These are phyloP conservation scores for Serpula lacrymans DNA, from an alignment of 768 basidiomycete genomes.

Conservation along the genomic window DNA sequence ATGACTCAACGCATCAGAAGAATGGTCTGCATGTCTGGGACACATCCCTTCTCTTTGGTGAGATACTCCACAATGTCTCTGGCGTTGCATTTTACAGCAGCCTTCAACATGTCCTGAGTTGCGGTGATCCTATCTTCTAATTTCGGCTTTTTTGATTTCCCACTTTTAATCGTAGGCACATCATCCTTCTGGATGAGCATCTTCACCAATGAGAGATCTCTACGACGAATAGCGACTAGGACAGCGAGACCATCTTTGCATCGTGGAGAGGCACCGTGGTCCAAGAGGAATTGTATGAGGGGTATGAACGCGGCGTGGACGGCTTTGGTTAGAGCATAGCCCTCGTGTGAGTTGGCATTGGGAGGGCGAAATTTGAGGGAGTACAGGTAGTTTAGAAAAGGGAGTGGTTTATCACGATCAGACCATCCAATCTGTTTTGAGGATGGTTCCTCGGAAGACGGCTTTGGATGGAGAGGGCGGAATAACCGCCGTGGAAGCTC, in stretches of 20 bases:
- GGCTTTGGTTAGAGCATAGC: conserved; percentile 81
- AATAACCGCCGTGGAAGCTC: conserved; percentile 71
- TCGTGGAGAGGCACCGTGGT: conserved; percentile 66
- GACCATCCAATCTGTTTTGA: conserved; percentile 36
- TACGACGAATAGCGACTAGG: conserved; percentile 68
- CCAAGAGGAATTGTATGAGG: conserved; percentile 69
- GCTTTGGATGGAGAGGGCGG: conserved; percentile 39
- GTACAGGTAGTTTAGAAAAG: conserved; percentile 61
- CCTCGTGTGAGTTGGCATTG: conserved; percentile 64
- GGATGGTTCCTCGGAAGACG: conserved; percentile 4
- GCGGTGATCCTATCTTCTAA: conserved; percentile 58
- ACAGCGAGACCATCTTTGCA: conserved; percentile 64
- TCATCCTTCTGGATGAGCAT: conserved; percentile 65
- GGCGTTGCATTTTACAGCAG: conserved; percentile 62
- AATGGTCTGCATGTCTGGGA: conserved; percentile 71
- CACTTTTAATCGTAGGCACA: conserved; percentile 11
- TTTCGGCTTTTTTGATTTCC: conserved; percentile 45
- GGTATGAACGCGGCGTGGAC: conserved; percentile 62
- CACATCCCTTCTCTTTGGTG: conserved; percentile 62
- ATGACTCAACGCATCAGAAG: conserved; percentile 31
- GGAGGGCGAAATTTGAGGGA: conserved; percentile 37
- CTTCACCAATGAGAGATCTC: conserved; percentile 64
- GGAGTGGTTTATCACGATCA: conserved; percentile 53
- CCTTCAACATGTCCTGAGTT: conserved; percentile 56
- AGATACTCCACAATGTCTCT: conserved; percentile 72